phyloP scores from a whole-genome alignment of 768 basidiomycete genomes.

The Termitomyces sp. region DNA sequence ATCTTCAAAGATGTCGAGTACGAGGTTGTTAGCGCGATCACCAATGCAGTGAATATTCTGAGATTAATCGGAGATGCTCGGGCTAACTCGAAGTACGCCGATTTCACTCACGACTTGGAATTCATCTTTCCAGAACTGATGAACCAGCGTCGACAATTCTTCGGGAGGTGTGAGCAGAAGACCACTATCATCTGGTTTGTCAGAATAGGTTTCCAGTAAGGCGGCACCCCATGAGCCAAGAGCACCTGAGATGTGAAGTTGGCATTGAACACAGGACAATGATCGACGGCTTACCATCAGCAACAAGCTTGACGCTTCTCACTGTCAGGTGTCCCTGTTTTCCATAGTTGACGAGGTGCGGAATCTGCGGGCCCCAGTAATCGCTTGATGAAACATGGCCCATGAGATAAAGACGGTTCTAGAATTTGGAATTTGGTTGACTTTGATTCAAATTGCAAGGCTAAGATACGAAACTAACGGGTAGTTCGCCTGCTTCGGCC shows the following conservation, averaged over 20 bases:
- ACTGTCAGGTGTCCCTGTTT: constrained; percentile 46
- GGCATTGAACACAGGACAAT: neutral
- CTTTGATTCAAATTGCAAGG: neutral
- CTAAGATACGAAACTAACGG: constrained; percentile 37
- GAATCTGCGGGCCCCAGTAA: constrained; percentile 63
- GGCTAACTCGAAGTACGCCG: neutral
- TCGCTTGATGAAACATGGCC: constrained; percentile 41
- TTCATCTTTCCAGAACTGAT: constrained; percentile 61
- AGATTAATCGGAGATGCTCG: neutral
- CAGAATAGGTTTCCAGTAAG: constrained; percentile 76
- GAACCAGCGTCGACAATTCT: constrained; percentile 46
- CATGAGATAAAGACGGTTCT: constrained; percentile 64
- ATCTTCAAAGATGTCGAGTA: constrained; percentile 79
- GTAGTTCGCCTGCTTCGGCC: constrained; percentile 62
- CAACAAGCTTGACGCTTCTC: constrained; percentile 67
- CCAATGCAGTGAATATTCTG: constrained; percentile 90
- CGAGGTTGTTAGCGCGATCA: constrained; percentile 79
- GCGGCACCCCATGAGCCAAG: constrained; percentile 93
- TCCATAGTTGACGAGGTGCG: constrained; percentile 56
- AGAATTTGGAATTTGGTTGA: neutral
- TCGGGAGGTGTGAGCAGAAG: constrained; percentile 57
- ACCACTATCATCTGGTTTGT: constrained; percentile 67
- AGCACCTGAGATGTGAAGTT: constrained; percentile 45
- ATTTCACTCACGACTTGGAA: constrained; percentile 73
- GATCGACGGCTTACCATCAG: constrained; percentile 50